Evolutionary conservation across 202 grass and related monocot genomes (phyloP).

Genomic region (Zoysia matrella): DNA sequence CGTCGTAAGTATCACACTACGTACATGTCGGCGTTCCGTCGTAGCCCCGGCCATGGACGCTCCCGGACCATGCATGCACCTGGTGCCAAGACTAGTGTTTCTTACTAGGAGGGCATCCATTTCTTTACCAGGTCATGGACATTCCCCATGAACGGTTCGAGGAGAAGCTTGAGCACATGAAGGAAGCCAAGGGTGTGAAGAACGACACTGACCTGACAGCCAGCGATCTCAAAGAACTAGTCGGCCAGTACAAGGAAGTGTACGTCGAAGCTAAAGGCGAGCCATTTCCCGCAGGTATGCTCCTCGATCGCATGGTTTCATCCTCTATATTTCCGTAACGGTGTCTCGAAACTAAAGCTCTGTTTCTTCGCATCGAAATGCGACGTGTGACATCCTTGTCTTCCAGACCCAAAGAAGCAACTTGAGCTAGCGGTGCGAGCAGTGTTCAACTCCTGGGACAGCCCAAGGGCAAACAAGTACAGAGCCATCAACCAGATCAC

Average conservation of each 20-base stretch:
- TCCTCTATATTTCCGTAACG: not conserved
- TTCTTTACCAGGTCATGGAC: slow-evolving; percentile 71
- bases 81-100: not conserved
- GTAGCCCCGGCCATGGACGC: too few relatives aligned
- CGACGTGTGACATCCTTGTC: not conserved
- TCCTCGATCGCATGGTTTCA: not conserved
- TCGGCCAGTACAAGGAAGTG: slow-evolving; percentile 81
- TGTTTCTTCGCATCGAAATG: slow-evolving; percentile 3
- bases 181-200: slow-evolving; percentile 60
- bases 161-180: slow-evolving; percentile 85
- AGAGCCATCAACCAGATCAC: slow-evolving; percentile 95
- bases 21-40: not conserved
- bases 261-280: slow-evolving; percentile 85
- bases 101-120: not conserved
- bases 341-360: not conserved
- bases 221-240: slow-evolving; percentile 79
- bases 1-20: slow-evolving; percentile 59
- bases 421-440: too few relatives aligned
- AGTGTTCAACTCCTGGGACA: too few relatives aligned
- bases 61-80: not conserved
- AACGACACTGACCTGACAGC: slow-evolving; percentile 82
- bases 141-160: slow-evolving; percentile 78
- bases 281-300: slow-evolving; percentile 78
- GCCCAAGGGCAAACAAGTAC: slow-evolving; percentile 69
- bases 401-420: slow-evolving; percentile 80